phyloP scores from a whole-genome alignment of 257 asterid species.

The Salvia miltiorrhiza region DNA sequence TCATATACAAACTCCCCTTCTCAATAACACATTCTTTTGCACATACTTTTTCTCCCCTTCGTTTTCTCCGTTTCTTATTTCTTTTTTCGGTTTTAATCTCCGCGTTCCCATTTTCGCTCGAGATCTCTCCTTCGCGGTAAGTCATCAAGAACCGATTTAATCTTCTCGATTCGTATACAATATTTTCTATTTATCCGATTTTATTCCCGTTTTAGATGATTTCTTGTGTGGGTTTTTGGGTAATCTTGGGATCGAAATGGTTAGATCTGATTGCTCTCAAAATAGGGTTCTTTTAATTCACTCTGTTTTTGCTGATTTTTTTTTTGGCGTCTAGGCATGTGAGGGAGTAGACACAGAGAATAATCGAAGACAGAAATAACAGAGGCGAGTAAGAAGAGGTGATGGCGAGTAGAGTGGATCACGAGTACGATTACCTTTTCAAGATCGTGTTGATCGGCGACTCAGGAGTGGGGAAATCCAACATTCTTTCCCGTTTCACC shows the following conservation, averaged over 20 bases:
- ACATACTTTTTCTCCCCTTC: conserved; percentile 2
- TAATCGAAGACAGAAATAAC: neutral
- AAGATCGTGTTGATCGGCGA: conserved; percentile 40
- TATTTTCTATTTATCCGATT: neutral
- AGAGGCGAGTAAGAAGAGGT: neutral
- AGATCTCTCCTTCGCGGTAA: conserved; percentile 34
- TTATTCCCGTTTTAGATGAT: neutral
- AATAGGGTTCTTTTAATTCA: neutral
- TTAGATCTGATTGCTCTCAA: conserved; percentile 24
- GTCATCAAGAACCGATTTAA: neutral
- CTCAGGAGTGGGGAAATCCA: conserved; percentile 39
- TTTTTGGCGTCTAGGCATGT: conserved; percentile 21
- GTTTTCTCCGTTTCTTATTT: conserved; percentile 17
- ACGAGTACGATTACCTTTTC: conserved; percentile 38
- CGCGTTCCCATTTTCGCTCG: conserved; percentile 9
- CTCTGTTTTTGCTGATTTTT: neutral
- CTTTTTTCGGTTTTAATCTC: neutral
- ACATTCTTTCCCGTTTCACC: conserved; percentile 39
- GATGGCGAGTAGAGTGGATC: conserved; percentile 42
- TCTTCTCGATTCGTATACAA: neutral
- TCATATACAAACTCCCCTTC: conserved; percentile 5
- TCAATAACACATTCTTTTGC: neutral
- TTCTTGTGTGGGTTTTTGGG: conserved; percentile 15
- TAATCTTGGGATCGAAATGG: conserved; percentile 10
- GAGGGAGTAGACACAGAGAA: conserved; percentile 26